phyloP scores from a whole-genome alignment of 2,329 filamentous ascomycete genomes.

The Penicillium corylophilum region DNA sequence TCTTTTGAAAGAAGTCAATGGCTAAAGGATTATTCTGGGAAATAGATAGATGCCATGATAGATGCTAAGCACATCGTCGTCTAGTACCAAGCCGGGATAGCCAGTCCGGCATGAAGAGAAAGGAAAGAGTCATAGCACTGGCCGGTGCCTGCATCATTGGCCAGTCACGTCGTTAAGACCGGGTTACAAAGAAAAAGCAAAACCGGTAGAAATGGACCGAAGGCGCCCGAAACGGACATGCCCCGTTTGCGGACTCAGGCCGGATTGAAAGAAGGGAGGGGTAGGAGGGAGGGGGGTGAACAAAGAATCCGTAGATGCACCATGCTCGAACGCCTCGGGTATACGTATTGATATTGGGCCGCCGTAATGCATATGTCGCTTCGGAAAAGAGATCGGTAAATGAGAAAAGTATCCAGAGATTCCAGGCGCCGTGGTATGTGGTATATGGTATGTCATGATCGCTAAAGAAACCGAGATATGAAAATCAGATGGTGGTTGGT shows the following conservation, averaged over 20 bases:
- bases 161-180: constrained; percentile 18
- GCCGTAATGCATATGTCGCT: constrained; percentile 11
- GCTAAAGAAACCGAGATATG: constrained; percentile 12
- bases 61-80: neutral
- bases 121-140: constrained; percentile 3
- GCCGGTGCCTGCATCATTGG: constrained; percentile 22
- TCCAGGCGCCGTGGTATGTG: constrained; percentile 15
- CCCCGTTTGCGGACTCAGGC: constrained; percentile 10
- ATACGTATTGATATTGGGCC: constrained; percentile 3
- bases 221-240: neutral
- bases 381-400: constrained; percentile 10
- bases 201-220: neutral
- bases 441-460: constrained; percentile 12
- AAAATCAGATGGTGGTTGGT: neutral
- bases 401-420: neutral
- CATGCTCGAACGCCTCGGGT: constrained; percentile 7
- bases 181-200: constrained; percentile 7
- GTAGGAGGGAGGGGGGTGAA: constrained; percentile 4
- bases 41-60: neutral
- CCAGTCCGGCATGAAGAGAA: neutral
- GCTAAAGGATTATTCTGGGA: neutral
- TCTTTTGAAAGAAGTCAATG: no score
- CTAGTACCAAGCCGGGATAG: neutral
- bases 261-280: constrained; percentile 12
- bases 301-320: constrained; percentile 2